Percentiles rank a stretch among this genome's conserved stretches.
Evolutionary conservation across 371 early-diverging fungal genomes (phyloP).

Genomic region (Astathelohania contejeani): DNA sequence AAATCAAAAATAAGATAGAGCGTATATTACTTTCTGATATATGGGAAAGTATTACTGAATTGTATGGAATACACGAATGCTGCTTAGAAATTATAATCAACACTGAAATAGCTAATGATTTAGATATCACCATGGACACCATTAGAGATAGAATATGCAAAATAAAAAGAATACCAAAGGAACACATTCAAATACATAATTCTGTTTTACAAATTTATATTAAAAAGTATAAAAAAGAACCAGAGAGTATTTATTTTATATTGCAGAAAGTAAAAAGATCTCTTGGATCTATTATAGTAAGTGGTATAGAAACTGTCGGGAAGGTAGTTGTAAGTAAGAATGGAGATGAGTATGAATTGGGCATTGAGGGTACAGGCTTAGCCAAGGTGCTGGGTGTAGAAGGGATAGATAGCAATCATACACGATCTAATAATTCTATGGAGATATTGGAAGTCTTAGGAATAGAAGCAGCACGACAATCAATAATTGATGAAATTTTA

Average conservation of each 20-base stretch:
- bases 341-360: conserved; percentile 54
- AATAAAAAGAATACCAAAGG: neutral
- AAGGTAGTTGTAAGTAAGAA: conserved; percentile 70
- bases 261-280: conserved; percentile 67
- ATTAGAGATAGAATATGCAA: neutral
- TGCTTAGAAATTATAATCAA: conserved; percentile 3
- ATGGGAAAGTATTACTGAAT: conserved; percentile 9
- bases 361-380: conserved; percentile 83
- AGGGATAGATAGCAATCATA: conserved; percentile 57
- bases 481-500: conserved; percentile 65
- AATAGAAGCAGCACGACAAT: conserved; percentile 76
- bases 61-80: conserved; percentile 4
- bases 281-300: conserved; percentile 59
- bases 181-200: neutral
- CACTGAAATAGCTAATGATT: neutral
- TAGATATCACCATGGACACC: neutral
- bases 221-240: neutral
- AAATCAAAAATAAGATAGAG: conserved; percentile 79
- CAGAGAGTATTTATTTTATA: conserved; percentile 54
- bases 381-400: conserved; percentile 64
- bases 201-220: neutral
- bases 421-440: conserved; percentile 75
- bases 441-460: conserved; percentile 78
- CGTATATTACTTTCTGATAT: conserved; percentile 67
- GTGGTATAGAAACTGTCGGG: conserved; percentile 66